phyloP scores from a whole-genome alignment of 2,329 filamentous ascomycete genomes.

The Neonectria coccinea region DNA sequence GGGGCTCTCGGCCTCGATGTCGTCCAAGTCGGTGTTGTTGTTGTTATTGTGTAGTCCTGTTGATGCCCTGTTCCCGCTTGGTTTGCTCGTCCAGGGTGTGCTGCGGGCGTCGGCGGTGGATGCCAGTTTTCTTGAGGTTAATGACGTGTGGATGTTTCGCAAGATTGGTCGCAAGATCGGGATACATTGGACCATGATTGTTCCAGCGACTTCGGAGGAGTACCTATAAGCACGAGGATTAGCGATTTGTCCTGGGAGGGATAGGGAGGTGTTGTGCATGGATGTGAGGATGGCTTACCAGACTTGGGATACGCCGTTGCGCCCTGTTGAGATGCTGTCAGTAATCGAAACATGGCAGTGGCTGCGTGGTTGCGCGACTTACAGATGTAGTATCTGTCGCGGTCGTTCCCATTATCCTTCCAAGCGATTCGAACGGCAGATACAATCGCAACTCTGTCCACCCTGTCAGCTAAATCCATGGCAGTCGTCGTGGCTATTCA shows the following conservation, averaged over 20 bases:
- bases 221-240: slow-evolving; percentile 45
- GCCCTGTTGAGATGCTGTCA: slow-evolving; percentile 30
- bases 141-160: slow-evolving; percentile 41
- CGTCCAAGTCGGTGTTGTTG: slow-evolving; percentile 15
- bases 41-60: slow-evolving; percentile 10
- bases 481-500: fast-evolving
- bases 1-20: neutral
- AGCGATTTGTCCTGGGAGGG: neutral
- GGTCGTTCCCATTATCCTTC: slow-evolving; percentile 60
- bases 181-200: slow-evolving; percentile 67
- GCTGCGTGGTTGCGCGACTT: slow-evolving; percentile 18
- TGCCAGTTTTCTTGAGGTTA: slow-evolving; percentile 39
- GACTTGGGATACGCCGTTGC: slow-evolving; percentile 44
- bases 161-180: slow-evolving; percentile 63
- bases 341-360: neutral
- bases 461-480: slow-evolving; percentile 12
- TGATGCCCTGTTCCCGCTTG: slow-evolving; percentile 39
- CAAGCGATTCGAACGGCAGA: slow-evolving; percentile 61
- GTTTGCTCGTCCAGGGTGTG: slow-evolving; percentile 37
- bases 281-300: slow-evolving; percentile 29
- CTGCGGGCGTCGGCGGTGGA: slow-evolving; percentile 34
- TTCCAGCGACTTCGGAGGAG: slow-evolving; percentile 64
- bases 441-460: slow-evolving; percentile 57
- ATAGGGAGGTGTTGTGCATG: neutral
- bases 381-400: slow-evolving; percentile 62